Evolutionary conservation across 345 rosid genomes (phyloP), one percentile per base, ranked within the genome.

Genomic region (Excoecaria cochinchinensis): DNA sequence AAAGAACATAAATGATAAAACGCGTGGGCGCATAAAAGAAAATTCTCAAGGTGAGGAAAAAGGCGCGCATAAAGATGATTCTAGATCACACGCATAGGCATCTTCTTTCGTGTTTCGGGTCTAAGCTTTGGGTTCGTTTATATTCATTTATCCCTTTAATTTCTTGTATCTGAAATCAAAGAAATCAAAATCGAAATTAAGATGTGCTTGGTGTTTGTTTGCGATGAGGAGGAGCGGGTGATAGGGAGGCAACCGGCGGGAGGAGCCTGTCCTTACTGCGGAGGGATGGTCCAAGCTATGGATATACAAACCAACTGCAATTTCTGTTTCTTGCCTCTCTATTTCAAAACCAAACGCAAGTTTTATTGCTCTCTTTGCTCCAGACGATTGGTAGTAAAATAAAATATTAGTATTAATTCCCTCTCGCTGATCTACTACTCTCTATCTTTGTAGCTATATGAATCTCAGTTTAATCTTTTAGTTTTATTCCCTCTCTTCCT

Each of bases 141-240:
- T 31, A 31, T 31, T 31, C 2, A 31, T 31, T 2, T 31, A 31
- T 31, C 31, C 31, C 31, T 31, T 31, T 31, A 31, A 31, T 31
- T 31, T 31, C 1, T 2, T 31, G 31, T 31, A 31, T 31, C 31
- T 31, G 31, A 31, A 31, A 31, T 31, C 31, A 31, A 31, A 31
- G 31, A 31, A 31, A 31, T 31, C 31, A 31, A 31, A 31, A 31
- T 31, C 31, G 21, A 56, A 56, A 44, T 6, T 1, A 78, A 46
- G 85, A 95, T 92, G 99, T 95, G 97, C 71, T 77, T 95, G 82
- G 97, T 95, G 80, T 95, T 90, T 71, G 97, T 92, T 42, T 92
- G 99, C 67, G 99, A 95, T 55, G 85, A 92, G 76, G 97, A 92
- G 72, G 97, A 91, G 85, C 81, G 85, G 80, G 99, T 92, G 72